These are phyloP conservation scores for Alternaria novae-zelandiae DNA, from an alignment of 2,329 filamentous ascomycete species.

Conservation along the genomic window DNA sequence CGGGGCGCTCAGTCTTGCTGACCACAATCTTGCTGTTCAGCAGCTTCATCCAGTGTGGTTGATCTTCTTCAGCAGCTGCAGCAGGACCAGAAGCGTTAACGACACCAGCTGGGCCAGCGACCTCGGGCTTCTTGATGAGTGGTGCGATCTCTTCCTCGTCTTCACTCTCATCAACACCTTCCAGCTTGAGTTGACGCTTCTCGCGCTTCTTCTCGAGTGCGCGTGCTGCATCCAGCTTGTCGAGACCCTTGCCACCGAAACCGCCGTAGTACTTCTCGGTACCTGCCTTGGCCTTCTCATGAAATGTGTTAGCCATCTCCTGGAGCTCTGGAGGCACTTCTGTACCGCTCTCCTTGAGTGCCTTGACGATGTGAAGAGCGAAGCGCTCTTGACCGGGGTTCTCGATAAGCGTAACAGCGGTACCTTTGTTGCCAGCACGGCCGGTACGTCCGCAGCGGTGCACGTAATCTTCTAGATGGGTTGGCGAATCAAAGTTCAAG, in stretches of 20 bases:
- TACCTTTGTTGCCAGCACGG: slow-evolving; percentile 91
- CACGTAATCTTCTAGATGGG: slow-evolving; percentile 95
- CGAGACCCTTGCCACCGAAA: slow-evolving; percentile 93
- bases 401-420: slow-evolving; percentile 92
- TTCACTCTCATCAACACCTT: slow-evolving; percentile 84
- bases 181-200: slow-evolving; percentile 77
- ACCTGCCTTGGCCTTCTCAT: slow-evolving; percentile 89
- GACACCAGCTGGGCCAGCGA: slow-evolving; percentile 41
- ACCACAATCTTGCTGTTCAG: slow-evolving; percentile 75
- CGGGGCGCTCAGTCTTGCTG: slow-evolving; percentile 69
- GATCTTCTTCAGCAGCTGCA: slow-evolving; percentile 25
- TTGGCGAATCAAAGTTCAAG: slow-evolving; percentile 92
- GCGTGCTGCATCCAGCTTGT: slow-evolving; percentile 88
- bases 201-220: slow-evolving; percentile 86
- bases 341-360: slow-evolving; percentile 89
- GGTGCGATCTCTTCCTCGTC: slow-evolving; percentile 73
- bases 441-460: slow-evolving; percentile 93
- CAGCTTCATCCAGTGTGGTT: slow-evolving; percentile 41
- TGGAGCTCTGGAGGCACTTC: slow-evolving; percentile 74
- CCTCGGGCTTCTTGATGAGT: slow-evolving; percentile 63
- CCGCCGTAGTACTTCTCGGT: slow-evolving; percentile 86
- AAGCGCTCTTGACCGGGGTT: slow-evolving; percentile 92
- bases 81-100: slow-evolving; percentile 35
- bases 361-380: slow-evolving; percentile 85
- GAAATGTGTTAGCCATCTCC: slow-evolving; percentile 70